Percentiles rank a stretch among this genome's conserved stretches.
These are phyloP conservation scores for Breynia disticha DNA, from an alignment of 441 rosid genomes.

Conservation along the genomic window DNA sequence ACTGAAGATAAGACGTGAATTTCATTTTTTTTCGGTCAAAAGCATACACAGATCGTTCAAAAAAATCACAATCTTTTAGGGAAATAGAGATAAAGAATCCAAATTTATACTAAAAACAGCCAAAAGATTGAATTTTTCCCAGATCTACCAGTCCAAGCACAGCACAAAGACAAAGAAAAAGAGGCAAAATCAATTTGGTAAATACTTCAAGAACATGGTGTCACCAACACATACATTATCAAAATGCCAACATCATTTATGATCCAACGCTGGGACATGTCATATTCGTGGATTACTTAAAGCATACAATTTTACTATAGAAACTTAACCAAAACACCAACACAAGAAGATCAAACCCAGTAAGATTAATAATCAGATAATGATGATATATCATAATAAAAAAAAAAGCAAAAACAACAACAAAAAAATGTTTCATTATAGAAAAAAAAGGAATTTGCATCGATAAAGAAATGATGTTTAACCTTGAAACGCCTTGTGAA, in stretches of 20 bases:
- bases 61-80: not conserved
- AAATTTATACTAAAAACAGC: not conserved
- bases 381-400: not conserved
- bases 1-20: not conserved
- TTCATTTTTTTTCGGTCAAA: not conserved
- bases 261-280: too few relatives aligned
- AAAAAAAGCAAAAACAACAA: not conserved
- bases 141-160: not conserved
- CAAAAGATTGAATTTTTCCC: not conserved
- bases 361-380: not conserved
- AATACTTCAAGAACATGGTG: not conserved
- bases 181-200: too few relatives aligned
- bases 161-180: too few relatives aligned
- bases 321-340: not conserved
- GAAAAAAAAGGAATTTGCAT: not conserved
- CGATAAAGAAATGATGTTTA: not conserved
- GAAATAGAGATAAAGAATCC: not conserved
- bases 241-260: not conserved
- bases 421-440: slow-evolving; percentile 3
- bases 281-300: not conserved
- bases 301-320: not conserved
- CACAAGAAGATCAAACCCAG: not conserved
- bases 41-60: not conserved
- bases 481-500: slow-evolving; percentile 82
- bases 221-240: not conserved